Base-by-base conservation (phyloP, 345 rosid species). In the Aquilaria yunnanensis region DNA sequence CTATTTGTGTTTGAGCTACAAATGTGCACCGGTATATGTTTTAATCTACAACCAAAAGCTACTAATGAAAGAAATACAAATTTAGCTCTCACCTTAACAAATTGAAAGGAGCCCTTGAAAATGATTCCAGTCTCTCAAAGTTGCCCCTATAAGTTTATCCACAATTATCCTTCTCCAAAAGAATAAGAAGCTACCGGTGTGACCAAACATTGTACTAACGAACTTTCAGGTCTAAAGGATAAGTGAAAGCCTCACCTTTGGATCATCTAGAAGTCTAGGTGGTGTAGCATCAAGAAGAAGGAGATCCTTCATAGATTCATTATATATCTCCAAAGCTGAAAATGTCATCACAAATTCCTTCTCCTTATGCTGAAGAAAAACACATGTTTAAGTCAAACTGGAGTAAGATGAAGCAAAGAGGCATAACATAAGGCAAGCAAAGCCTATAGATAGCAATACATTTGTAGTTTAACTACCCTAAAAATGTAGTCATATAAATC, bases 1-100 rank as follows among this genome's bases (percentile, higher is more conserved):
- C 96, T 55, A 90, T 85, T 62, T 94, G 96, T 61, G 97, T 82
- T 78, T 94, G 97, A 72, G 95, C 97, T 94, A 85, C 81, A 66
- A 66, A 73, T 64, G 60, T 68, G 63, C 55, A 62, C 31, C 43
- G 8, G 43, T 37, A 37, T 4, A 37, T 37, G 43, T 37, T 37
- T 37, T 60, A 71, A 41, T 34, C 57, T 52, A 60, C 64, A 68
- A 52, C 67, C 48, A 66, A 14, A 37, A 37, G 9, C 8, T 9
- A 5, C 5, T 11, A 14, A 57, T 1, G 16, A 56, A 63, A 71
- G 53, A 4, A 52, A 51, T 14, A 47, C 47, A 0, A 54, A 13
- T 37, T 37, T 37, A 37, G 43, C 2, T 9, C 43, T 32, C 67
- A 82, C 96, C 95, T 75, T 86, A 85, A 83, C 99, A 94, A 16